These are phyloP conservation scores for Solanum neorickii DNA, from an alignment of 257 asterid genomes.

Conservation along the genomic window DNA sequence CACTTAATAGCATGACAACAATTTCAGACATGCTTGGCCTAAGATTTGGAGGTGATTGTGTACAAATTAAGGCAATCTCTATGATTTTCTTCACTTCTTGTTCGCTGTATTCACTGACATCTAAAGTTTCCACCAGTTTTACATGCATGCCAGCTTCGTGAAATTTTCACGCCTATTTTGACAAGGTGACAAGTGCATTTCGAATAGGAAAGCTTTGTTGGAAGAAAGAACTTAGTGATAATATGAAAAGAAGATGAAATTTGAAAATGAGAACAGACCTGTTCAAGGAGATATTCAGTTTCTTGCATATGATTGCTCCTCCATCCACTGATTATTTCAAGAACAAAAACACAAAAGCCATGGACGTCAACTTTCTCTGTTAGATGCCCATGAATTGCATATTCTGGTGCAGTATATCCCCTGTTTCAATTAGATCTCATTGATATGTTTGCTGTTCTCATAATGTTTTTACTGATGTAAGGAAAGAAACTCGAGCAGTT, in stretches of 20 bases:
- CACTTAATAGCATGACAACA: conserved; percentile 51
- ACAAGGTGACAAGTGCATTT: background rate
- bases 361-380: conserved; percentile 76
- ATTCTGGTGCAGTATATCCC: conserved; percentile 85
- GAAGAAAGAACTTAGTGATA: background rate
- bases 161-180: conserved; percentile 57
- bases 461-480: background rate
- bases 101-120: conserved; percentile 20
- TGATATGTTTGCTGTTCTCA: background rate
- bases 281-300: conserved; percentile 56
- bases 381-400: conserved; percentile 68
- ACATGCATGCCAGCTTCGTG: conserved; percentile 38
- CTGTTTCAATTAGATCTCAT: conserved; percentile 15
- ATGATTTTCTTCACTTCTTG: conserved; percentile 54
- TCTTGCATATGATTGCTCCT: conserved; percentile 41
- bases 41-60: conserved; percentile 50
- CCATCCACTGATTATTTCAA: conserved; percentile 69
- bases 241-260: background rate
- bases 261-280: conserved; percentile 20
- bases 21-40: conserved; percentile 82
- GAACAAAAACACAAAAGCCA: conserved; percentile 61
- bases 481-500: background rate
- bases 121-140: conserved; percentile 51
- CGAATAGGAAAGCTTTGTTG: background rate
- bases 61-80: conserved; percentile 57